Conservation (phyloP, 2,329 filamentous ascomycete species). For the Ceratocystis huliohia region DNA sequence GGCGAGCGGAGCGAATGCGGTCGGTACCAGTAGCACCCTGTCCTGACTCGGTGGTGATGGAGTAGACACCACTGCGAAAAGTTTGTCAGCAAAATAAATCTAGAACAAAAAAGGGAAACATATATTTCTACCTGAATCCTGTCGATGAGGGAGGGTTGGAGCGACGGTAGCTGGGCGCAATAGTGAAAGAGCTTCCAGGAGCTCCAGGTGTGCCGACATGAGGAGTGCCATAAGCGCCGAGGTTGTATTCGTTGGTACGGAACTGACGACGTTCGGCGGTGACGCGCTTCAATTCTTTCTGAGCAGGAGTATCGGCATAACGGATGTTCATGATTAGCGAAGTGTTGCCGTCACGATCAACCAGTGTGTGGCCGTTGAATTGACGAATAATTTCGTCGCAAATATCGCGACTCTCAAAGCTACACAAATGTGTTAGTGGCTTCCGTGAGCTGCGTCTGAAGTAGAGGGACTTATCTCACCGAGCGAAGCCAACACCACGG, state of each 20-base stretch:
- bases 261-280: conserved; percentile 92
- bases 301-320: conserved; percentile 90
- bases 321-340: conserved; percentile 75
- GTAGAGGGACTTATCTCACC: conserved; percentile 43
- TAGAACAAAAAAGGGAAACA: not conserved
- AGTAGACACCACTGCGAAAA: conserved; percentile 10
- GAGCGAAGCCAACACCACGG: conserved; percentile 92
- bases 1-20: conserved; percentile 12
- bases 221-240: conserved; percentile 53
- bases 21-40: not conserved
- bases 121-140: conserved; percentile 3
- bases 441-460: conserved; percentile 18
- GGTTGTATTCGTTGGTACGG: conserved; percentile 89
- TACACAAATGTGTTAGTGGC: conserved; percentile 29
- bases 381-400: conserved; percentile 80
- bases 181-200: conserved; percentile 26
- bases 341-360: conserved; percentile 47
- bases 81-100: not conserved
- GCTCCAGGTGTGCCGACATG: conserved; percentile 40
- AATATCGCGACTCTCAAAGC: conserved; percentile 77
- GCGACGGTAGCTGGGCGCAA: conserved; percentile 24
- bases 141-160: conserved; percentile 26
- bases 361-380: conserved; percentile 68
- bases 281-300: conserved; percentile 93
- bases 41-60: conserved; percentile 15